Evolutionary conservation across 306 rosid species (phyloP), one percentile per base, ranked within the genome.

Genomic region (Adenanthera pavonina): DNA sequence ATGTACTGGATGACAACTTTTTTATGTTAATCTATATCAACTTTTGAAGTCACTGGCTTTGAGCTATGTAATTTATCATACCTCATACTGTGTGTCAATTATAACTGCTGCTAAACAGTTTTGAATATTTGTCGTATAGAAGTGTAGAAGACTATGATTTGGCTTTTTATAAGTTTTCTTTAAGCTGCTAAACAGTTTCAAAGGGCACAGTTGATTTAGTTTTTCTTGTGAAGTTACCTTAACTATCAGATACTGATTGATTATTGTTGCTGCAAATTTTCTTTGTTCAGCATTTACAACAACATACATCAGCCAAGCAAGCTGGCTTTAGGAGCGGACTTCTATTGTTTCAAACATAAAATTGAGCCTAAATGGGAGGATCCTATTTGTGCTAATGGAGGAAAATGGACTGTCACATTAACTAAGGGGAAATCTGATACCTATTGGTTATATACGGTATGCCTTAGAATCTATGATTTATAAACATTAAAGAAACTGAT

Each of bases 331-430:
- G 85, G 84, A 80, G 88, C 97, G 0, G 99, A 96, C 66, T 89
- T 96, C 2, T n/a, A 96, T 72, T 96, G 99, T 77, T 93, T 96
- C 84, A 96, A 96, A 87, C 1, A 91, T 33, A 85, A 87, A 5
- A 93, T 96, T 84, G 97, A 87, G 89, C 99, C 99, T 0, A 96
- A 89, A 78, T 93, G 99, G 99, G 99, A 96, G 86, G 98, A 96
- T 69, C 98, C 99, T 25, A 75, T 96, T 54, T 96, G 99, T 73
- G 86, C 92, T 13, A 89, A 85, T 81, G 99, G 99, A 38, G 99
- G 99, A 49, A 96, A 89, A 52, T 96, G 99, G 99, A 92, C 94
- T 46, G 64, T 76, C 7, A 33, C 35, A 0, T 89, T 70, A 73
- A 0, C 0, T 0, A 87, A 9, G 53, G 94, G 89, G 10, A 93